Base-by-base conservation (phyloP, 1,139 yeast species). In the Meyerozyma smithsonii region DNA sequence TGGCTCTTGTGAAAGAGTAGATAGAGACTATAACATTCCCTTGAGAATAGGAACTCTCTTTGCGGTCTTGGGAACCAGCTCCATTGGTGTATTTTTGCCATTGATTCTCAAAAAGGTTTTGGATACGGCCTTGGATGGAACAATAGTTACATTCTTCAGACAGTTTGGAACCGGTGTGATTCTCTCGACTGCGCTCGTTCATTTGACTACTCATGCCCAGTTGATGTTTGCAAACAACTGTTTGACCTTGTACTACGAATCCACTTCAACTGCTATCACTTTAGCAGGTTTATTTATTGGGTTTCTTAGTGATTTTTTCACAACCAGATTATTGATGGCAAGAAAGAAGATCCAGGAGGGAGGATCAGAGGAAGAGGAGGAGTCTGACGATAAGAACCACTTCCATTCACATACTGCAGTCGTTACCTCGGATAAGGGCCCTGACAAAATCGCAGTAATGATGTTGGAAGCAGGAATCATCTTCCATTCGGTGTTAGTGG, bases 81-180 rank as follows among this genome's bases (percentile, higher is more conserved):
- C 61, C 2, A 30, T 64, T 23, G 71, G 68, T 1, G 55, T 54
- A 4, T 54, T 52, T 37, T 49, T 53, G 12, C 68, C 68, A 1
- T 37, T 58, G 21, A 20, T 53, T 23, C 37, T 52, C 8, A 46
- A 46, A 4, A 42, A 47, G 16, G 39, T 61, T 28, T 46, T 58
- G 39, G 51, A 50, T 41, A 55, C 40, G 36, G 50, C 46, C 26
- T 55, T 44, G 15, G 62, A 52, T 38, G 59, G 58, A 1, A 36
- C 47, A 12, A 18, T 52, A 4, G 40, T 51, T 21, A 48, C 48
- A 7, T 34, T 50, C 12, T 40, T 64, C 34, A 58, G 52, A 39
- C 65, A 63, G 46, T 58, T 58, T 40, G 61, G 61, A 32, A 51
- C 61, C 2, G 63, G 64, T 3, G 54, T 58, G 28, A 51, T 53